phyloP scores from a whole-genome alignment of 2,329 filamentous ascomycete species.

The Thielaviopsis populi region DNA sequence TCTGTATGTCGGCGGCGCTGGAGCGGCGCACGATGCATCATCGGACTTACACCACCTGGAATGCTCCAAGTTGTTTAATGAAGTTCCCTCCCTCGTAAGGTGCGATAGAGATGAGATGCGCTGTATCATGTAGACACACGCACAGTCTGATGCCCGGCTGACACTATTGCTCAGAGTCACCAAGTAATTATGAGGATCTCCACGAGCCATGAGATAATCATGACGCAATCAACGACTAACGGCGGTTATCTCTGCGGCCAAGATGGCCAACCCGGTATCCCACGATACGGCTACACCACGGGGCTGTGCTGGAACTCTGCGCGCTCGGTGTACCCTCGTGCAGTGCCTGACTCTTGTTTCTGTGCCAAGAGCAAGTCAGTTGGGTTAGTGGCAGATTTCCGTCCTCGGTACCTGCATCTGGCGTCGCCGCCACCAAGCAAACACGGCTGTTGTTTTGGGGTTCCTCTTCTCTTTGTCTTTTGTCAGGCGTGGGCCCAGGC shows the following conservation, averaged over 20 bases:
- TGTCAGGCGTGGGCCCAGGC: not conserved
- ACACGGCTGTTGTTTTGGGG: not conserved
- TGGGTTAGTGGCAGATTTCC: not conserved
- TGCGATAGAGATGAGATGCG: not conserved
- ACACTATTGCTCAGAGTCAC: not conserved
- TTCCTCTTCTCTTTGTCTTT: not conserved
- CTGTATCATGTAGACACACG: not conserved
- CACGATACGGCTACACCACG: not conserved
- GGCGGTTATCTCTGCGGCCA: not conserved
- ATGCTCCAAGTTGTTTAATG: not conserved
- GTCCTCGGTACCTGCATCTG: not conserved
- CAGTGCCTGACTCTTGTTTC: not conserved
- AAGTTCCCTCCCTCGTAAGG: not conserved
- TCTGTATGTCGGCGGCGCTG: not conserved
- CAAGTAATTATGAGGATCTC: not conserved
- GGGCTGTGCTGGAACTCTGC: not conserved
- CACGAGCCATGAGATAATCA: not conserved
- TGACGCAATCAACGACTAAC: not conserved
- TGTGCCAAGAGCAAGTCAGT: not conserved
- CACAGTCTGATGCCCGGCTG: not conserved
- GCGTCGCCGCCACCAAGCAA: not conserved
- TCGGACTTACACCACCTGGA: not conserved
- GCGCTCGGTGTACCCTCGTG: not conserved
- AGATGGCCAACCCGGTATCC: not conserved
- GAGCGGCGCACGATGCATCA: not conserved